Base-by-base conservation (phyloP, 129 eudicot species). In the Arctium minus region DNA sequence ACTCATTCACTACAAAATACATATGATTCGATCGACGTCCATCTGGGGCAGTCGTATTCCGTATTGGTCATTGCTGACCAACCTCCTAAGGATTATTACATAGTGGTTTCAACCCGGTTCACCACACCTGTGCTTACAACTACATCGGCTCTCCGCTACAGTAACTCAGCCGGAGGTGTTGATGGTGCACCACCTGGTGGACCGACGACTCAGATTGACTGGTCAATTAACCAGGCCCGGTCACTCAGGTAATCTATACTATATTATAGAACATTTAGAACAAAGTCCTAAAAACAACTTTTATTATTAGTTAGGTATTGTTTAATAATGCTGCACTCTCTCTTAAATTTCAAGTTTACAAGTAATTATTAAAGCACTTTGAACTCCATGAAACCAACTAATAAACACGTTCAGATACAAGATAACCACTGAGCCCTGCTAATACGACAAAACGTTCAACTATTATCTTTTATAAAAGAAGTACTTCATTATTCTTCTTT, bases 141-240 rank as follows among this genome's bases (percentile, higher is more conserved):
- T n/a, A 86, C 94, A 10, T 88, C 91, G 22, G 85, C 88, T 68
- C 88, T 92, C 68, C 94, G 72, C 18, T 92, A 92, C 79, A 86
- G 89, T 22, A 90, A 88, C 85, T 90, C 97, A 18, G 84, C 78
- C 8, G 67, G 80, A 56, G 73, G 78, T 37, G 85, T 84, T 64
- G 88, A 89, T 71, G 91, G 84, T n/a, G 81, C 83, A 71, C 76
- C 87, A 27, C 94, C 93, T 17, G 89, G 83, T 78, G 92, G 90
- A 53, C 97, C 97, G 1, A 84, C 93, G 0, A 77, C 39, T 5
- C 82, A 90, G 77, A 82, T 87, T 7, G 92, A 89, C 73, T 92
- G 93, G 97, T 92, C 97, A 15, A 71, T 90, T 32, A 85, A 87
- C 82, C 94, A 92, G 73, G 97, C 97, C 31, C 84, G 94, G 3